phyloP scores from a whole-genome alignment of 164 flowering plant species.

The Vitis amurensis region DNA sequence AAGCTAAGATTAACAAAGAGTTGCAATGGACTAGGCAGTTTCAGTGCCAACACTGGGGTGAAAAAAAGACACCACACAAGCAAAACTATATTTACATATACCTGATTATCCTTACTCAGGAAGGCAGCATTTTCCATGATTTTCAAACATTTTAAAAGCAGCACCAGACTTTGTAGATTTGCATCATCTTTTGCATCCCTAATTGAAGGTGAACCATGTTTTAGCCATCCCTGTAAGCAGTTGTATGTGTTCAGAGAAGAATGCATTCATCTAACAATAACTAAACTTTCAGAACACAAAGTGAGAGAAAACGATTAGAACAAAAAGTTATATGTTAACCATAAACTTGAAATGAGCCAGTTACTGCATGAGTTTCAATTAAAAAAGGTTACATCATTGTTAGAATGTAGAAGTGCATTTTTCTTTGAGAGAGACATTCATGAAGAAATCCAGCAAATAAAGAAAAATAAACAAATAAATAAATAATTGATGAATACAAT shows the following conservation, averaged over 20 bases:
- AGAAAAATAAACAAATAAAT: too few relatives aligned
- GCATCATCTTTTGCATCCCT: conserved; percentile 33
- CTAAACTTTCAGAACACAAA: not conserved
- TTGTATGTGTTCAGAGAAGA: not conserved
- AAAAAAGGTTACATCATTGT: not conserved
- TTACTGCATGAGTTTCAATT: not conserved
- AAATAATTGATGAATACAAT: not conserved
- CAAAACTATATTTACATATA: conserved; percentile 18
- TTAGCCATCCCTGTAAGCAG: conserved; percentile 55
- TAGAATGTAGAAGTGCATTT: too few relatives aligned
- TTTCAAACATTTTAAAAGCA: conserved; percentile 83
- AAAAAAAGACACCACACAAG: not conserved
- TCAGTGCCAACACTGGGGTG: not conserved
- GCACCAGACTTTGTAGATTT: conserved; percentile 39
- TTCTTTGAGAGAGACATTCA: too few relatives aligned
- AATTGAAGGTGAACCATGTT: conserved; percentile 21
- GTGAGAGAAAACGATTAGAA: too few relatives aligned
- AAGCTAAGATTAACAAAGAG: not conserved
- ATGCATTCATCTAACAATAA: not conserved
- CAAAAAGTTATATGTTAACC: too few relatives aligned
- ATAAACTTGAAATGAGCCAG: not conserved
- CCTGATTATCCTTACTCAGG: conserved; percentile 93
- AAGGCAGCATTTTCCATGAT: conserved; percentile 97
- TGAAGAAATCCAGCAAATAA: too few relatives aligned
- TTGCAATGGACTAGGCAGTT: not conserved